Evolutionary conservation across 163 green algal species (phyloP), one percentile per base, ranked within the genome.

Genomic region (Volvox carteri): DNA sequence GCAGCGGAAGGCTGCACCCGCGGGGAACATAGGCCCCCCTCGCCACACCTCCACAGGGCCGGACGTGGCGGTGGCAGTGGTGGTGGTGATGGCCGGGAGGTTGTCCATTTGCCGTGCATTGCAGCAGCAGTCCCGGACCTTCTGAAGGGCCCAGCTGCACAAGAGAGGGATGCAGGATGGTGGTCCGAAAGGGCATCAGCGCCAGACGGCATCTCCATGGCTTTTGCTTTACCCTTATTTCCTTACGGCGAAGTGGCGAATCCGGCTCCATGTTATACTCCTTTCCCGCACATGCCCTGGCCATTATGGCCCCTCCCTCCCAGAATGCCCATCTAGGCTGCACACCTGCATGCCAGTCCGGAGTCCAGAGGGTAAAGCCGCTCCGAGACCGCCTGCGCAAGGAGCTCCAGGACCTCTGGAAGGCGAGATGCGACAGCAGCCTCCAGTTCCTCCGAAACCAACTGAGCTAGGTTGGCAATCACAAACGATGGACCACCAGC

Each of bases 291-390:
- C 72, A 37, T 62, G 41, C 42, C 12, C 41, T 25, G 42, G 8
- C 41, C 23, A 16, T 12, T 60, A 25, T 4, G 7, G 2, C 54
- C 54, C 5, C 25, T 11, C 2, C 54, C 54, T 65, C 54, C 25
- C 54, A 65, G 7, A 11, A 12, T 30, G 3, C 28, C 54, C 7
- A 30, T 65, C 54, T 23, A 19, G 8, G 54, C 5, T n/a, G n/a
- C 54, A 23, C 54, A 86, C 79, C 79, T 86, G 60, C n/a, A 50
- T 0, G 79, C 79, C 44, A 86, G 79, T 0, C 44, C 79, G 62
- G 62, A 44, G n/a, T 78, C 62, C 44, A 86, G 30, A 28, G 62
- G 42, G 7, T 52, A 68, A 21, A 86, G 30, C n/a, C 42, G 41
- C 79, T 86, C 54, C 42, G 28, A 72, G 37, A 86, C 16, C 11